Conservation (phyloP, 2,329 filamentous ascomycete species). For the Aspergillus ustus region DNA sequence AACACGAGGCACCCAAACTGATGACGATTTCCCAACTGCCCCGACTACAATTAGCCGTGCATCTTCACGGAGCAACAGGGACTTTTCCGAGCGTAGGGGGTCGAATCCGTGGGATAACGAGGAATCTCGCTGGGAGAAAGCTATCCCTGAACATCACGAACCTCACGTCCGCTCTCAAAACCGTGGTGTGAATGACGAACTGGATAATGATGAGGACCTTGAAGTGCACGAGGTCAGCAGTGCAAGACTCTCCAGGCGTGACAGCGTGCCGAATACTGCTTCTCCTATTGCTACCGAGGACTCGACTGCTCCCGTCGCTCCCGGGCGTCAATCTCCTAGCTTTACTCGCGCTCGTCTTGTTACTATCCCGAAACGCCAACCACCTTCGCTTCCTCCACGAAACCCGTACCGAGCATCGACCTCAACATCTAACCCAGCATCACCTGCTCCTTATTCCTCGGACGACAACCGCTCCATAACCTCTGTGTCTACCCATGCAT, state of each 20-base stretch:
- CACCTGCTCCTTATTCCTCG: conserved; percentile 30
- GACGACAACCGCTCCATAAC: conserved; percentile 27
- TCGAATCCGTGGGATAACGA: conserved; percentile 31
- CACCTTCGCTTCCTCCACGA: conserved; percentile 76
- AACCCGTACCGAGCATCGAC: conserved; percentile 59
- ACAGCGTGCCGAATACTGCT: conserved; percentile 46
- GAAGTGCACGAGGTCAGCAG: conserved; percentile 54
- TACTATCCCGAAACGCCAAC: conserved; percentile 76
- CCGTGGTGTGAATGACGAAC: conserved; percentile 19
- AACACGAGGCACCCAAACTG: conserved; percentile 72
- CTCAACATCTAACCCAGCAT: conserved; percentile 29
- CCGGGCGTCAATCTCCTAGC: conserved; percentile 66
- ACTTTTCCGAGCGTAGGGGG: conserved; percentile 23
- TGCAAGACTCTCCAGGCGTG: conserved; percentile 53
- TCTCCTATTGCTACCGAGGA: conserved; percentile 31
- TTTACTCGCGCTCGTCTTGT: conserved; percentile 80
- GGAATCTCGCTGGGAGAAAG: conserved; percentile 32
- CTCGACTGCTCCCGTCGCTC: conserved; percentile 61
- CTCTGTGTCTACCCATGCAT: conserved; percentile 29
- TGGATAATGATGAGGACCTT: conserved; percentile 32
- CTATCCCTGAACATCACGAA: conserved; percentile 29
- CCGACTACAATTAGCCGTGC: conserved; percentile 40
- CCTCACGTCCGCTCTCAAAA: conserved; percentile 15
- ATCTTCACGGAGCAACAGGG: conserved; percentile 39
- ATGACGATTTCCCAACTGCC: conserved; percentile 50